These are phyloP conservation scores for Macrophomina pseudophaseolina DNA, from an alignment of 2,329 filamentous ascomycete species.

Conservation along the genomic window DNA sequence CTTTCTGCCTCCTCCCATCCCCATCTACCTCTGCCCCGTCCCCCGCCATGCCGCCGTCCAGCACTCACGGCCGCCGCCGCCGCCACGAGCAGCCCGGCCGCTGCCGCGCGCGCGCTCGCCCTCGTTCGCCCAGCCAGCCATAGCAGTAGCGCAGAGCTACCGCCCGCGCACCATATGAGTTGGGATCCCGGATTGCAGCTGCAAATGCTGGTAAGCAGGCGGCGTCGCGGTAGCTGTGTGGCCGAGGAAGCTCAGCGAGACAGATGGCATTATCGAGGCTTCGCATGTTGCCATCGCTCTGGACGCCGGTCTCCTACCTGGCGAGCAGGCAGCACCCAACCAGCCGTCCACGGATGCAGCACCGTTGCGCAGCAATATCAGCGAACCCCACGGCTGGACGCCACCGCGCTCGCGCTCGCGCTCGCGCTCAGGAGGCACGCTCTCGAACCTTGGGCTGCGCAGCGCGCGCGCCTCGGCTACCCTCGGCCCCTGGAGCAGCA, in stretches of 20 bases:
- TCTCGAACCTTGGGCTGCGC: not conserved
- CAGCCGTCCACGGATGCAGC: slow-evolving; percentile 13
- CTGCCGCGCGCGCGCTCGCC: not conserved
- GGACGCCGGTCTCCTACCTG: not conserved
- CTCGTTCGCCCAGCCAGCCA: not conserved
- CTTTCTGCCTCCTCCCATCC: not conserved
- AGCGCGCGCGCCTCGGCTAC: slow-evolving; percentile 14
- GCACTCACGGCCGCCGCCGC: not conserved
- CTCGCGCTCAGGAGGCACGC: slow-evolving; percentile 16
- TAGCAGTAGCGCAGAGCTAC: slow-evolving; percentile 4
- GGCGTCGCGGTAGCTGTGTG: no score
- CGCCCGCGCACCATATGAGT: not conserved
- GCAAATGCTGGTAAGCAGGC: no score
- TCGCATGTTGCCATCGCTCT: not conserved
- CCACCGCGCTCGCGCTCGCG: slow-evolving; percentile 4
- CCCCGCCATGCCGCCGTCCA: slow-evolving; percentile 6
- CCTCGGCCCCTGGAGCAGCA: slow-evolving; percentile 6
- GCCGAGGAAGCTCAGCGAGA: no score
- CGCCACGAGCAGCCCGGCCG: not conserved
- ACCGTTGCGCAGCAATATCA: slow-evolving; percentile 15
- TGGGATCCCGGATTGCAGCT: no score
- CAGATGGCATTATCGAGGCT: not conserved
- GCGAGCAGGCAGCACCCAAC: slow-evolving; percentile 4
- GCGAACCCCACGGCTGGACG: not conserved
- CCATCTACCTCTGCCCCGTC: not conserved